Percentiles rank a stretch among this genome's conserved stretches.
These are phyloP conservation scores for Cladosporium sp. DNA, from an alignment of 2,329 filamentous ascomycete genomes.

Conservation along the genomic window DNA sequence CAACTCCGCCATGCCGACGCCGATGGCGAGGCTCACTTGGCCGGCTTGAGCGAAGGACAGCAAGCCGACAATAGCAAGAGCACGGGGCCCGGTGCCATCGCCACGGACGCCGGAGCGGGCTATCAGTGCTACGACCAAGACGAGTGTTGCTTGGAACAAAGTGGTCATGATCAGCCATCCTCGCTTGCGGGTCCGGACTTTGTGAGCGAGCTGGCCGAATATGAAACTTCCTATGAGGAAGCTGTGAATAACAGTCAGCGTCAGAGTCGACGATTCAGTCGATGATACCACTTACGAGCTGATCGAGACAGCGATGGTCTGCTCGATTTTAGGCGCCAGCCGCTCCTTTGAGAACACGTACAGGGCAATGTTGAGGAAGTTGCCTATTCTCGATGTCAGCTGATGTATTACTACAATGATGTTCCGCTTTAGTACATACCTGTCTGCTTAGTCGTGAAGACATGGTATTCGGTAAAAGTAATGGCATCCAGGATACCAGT, in stretches of 20 bases:
- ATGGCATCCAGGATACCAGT: slow-evolving; percentile 25
- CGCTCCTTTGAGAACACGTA: slow-evolving; percentile 6
- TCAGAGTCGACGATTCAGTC: background rate
- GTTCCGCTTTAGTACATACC: slow-evolving; percentile 16
- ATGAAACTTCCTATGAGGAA: slow-evolving; percentile 18
- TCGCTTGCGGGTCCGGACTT: slow-evolving; percentile 13
- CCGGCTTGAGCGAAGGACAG: slow-evolving; percentile 16
- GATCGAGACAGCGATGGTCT: slow-evolving; percentile 6
- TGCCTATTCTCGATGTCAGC: background rate
- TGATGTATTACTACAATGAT: slow-evolving; percentile 24
- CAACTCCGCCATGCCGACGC: slow-evolving; percentile 18
- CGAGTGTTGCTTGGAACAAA: slow-evolving; percentile 14
- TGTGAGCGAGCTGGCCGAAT: slow-evolving; percentile 18
- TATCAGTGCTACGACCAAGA: slow-evolving; percentile 16
- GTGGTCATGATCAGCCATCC: slow-evolving; percentile 19
- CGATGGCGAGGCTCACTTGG: slow-evolving; percentile 18
- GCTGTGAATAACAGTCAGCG: background rate
- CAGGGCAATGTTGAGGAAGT: slow-evolving; percentile 4
- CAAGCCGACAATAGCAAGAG: slow-evolving; percentile 13
- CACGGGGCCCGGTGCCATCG: slow-evolving; percentile 1
- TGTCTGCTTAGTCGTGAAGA: slow-evolving; percentile 27
- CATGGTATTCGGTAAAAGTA: slow-evolving; percentile 24
- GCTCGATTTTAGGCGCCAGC: slow-evolving; percentile 3
- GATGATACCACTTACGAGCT: background rate
- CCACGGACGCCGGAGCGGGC: slow-evolving; percentile 2